Conservation (phyloP, 1,139 yeast genomes). For the Geotrichum armillariae region DNA sequence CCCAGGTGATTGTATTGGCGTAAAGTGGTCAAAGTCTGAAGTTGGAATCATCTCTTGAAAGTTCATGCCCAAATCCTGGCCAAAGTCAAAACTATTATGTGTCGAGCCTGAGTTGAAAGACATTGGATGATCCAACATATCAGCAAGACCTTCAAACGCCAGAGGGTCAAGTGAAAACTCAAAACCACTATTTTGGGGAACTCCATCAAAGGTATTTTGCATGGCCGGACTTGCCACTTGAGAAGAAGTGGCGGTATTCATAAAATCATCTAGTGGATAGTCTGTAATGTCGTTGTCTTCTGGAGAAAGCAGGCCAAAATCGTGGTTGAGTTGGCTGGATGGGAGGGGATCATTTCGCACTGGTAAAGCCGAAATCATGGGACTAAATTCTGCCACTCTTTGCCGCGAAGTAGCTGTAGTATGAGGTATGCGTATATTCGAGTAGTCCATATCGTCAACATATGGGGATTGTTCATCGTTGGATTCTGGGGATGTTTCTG, state of each 20-base stretch:
- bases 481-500: constrained; percentile 28
- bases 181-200: constrained; percentile 26
- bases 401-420: constrained; percentile 10
- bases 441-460: constrained; percentile 11
- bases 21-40: constrained; percentile 6
- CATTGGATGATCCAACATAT: constrained; percentile 13
- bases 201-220: background rate
- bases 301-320: constrained; percentile 18
- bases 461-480: constrained; percentile 23
- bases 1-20: constrained; percentile 8
- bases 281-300: constrained; percentile 20
- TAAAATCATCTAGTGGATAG: constrained; percentile 9
- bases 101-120: background rate
- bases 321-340: constrained; percentile 7
- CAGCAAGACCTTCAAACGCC: constrained; percentile 35
- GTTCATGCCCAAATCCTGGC: constrained; percentile 15
- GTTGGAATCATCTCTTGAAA: constrained; percentile 19
- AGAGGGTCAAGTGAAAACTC: constrained; percentile 36
- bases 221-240: background rate
- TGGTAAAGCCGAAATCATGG: constrained; percentile 19
- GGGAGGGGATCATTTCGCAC: background rate
- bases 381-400: constrained; percentile 19
- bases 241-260: background rate
- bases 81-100: constrained; percentile 10
- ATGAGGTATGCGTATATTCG: constrained; percentile 1